Base-by-base conservation (phyloP, 176 grass and related monocot genomes). In the Cenchrus purpureus region DNA sequence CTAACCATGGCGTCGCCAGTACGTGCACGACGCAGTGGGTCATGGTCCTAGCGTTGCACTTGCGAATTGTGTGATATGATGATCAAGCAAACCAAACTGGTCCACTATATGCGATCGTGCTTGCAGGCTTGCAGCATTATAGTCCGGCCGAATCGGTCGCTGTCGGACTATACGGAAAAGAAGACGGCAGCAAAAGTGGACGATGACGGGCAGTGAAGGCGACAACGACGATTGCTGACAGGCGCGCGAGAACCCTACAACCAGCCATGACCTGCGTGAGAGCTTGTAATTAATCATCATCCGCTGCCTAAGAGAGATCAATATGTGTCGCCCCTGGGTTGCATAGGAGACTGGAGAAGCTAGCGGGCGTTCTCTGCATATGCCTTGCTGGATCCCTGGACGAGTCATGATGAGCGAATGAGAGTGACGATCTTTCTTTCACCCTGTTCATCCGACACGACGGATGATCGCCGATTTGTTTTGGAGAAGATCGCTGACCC, bases 101-200 rank as follows among this genome's bases (percentile, higher is more conserved):
- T 56, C 83, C 72, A 84, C 70, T 64, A 31, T 6, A 14, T n/a
- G 67, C 71, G 43, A 20, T 34, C 84, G 54, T 17, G 54, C 15
- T 7, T 56, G 12, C 54, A 56, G 15, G 25, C 25, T 25, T 25
- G 25, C 25, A 25, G 25, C 25, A 25, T 25, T 17, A 28, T 61
- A 51, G 43, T 13, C 49, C 44, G 66, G 16, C 20, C 65, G 17
- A 70, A 69, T 1, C 31, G 16, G 9, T 71, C 55, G 29, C 40
- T 44, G 61, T 19, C 20, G 17, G 31, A 20, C 20, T 22, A 40
- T 40, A 25, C 6, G 29, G 40, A 29, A 77, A 54, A 40, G 37
- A 40, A 2, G 37, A 31, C 22, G 68, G 63, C 0, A 68, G 68
- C 7, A 37, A 10, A 80, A 67, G 62, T 20, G 9, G 62, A 29